phyloP scores from a whole-genome alignment of 1,139 yeast species.

The Yamadazyma epiphylla region DNA sequence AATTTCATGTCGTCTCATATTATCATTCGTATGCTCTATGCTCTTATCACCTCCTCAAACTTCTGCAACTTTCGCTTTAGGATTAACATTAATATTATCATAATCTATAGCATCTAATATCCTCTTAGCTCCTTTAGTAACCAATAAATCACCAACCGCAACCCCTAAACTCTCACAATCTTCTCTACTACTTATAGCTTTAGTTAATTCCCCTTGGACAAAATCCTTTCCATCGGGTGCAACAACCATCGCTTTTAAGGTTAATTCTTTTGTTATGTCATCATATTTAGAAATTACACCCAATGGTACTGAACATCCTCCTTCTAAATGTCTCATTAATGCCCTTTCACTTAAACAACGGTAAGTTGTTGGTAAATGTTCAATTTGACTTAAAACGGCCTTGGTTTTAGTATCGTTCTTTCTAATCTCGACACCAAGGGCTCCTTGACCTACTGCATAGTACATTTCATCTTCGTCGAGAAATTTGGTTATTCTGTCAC shows the following conservation, averaged over 20 bases:
- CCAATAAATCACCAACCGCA: slow-evolving; percentile 62
- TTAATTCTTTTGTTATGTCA: slow-evolving; percentile 35
- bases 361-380: slow-evolving; percentile 63
- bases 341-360: slow-evolving; percentile 91
- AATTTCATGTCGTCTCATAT: too few relatives aligned
- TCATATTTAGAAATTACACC: slow-evolving; percentile 74
- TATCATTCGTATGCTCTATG: background rate
- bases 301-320: slow-evolving; percentile 97
- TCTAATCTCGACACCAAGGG: slow-evolving; percentile 87
- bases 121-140: slow-evolving; percentile 73
- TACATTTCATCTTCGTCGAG: slow-evolving; percentile 84
- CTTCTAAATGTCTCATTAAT: slow-evolving; percentile 83
- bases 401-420: slow-evolving; percentile 58
- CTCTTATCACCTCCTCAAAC: too few relatives aligned
- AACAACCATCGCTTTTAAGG: slow-evolving; percentile 71
- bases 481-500: slow-evolving; percentile 64
- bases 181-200: slow-evolving; percentile 31
- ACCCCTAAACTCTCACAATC: slow-evolving; percentile 76
- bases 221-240: slow-evolving; percentile 75
- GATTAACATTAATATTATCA: slow-evolving; percentile 50
- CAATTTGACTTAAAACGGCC: slow-evolving; percentile 58
- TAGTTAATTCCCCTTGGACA: slow-evolving; percentile 53
- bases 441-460: slow-evolving; percentile 98
- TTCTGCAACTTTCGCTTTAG: slow-evolving; percentile 8
- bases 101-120: slow-evolving; percentile 81